Evolutionary conservation across 495 filamentous ascomycete genomes (phyloP).

Genomic region (Staphylotrichum longicolle): DNA sequence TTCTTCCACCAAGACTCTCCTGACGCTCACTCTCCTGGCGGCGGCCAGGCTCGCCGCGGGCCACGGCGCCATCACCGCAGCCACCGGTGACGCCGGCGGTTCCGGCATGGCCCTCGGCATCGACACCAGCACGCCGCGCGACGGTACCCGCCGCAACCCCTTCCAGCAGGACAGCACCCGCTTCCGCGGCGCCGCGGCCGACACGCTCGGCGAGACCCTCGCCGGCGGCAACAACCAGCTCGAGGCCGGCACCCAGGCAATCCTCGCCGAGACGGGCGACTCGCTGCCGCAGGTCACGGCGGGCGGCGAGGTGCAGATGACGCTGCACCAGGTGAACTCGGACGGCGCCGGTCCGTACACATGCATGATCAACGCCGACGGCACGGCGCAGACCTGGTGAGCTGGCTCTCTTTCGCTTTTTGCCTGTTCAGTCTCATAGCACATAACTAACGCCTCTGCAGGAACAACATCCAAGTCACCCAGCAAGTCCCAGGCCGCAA

Average conservation of each 20-base stretch:
- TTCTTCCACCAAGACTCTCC: conserved; percentile 30
- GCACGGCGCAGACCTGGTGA: conserved; percentile 42
- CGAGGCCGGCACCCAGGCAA: conserved; percentile 46
- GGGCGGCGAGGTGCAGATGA: conserved; percentile 52
- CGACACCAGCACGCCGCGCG: conserved; percentile 50
- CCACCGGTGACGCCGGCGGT: conserved; percentile 50
- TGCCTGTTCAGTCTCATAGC: too few species aligned
- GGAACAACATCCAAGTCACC: conserved; percentile 39
- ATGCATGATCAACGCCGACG: conserved; percentile 52
- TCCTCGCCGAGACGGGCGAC: conserved; percentile 46
- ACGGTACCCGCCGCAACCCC: conserved; percentile 50
- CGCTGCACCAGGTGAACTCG: conserved; percentile 52
- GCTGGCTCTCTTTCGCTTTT: neutral
- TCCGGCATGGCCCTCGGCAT: conserved; percentile 48
- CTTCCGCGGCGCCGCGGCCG: conserved; percentile 44
- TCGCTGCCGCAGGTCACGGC: conserved; percentile 48
- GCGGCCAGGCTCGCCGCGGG: conserved; percentile 41
- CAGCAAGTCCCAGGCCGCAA: conserved; percentile 38
- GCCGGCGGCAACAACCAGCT: conserved; percentile 46
- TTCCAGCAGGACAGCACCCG: conserved; percentile 56
- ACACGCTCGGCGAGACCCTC: conserved; percentile 46
- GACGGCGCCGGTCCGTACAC: conserved; percentile 48
- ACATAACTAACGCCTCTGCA: conserved; percentile 2
- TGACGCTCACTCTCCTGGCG: conserved; percentile 35
- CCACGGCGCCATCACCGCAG: conserved; percentile 50